Percentiles rank a stretch among this genome's conserved stretches.
Evolutionary conservation across 805 yeast genomes (phyloP).

Genomic region (Saturnispora bothae): DNA sequence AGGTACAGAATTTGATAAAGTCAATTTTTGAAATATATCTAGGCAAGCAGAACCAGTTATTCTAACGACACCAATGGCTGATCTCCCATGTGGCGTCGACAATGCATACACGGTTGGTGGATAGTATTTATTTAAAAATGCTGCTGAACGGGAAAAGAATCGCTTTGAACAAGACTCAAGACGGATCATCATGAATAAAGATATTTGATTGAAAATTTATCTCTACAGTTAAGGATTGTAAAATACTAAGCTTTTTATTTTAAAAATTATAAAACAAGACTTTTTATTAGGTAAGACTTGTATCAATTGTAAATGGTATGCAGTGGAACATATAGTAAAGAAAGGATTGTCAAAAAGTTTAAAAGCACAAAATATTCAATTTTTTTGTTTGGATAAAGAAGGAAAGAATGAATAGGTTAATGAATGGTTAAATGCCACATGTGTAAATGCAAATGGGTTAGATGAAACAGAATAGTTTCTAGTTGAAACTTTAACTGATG

Average conservation of each 20-base stretch:
- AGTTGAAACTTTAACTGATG: not conserved
- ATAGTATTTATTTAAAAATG: not conserved
- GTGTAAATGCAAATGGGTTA: too few relatives aligned
- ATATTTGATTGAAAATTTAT: not conserved
- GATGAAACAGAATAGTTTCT: too few relatives aligned
- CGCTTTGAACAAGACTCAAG: not conserved
- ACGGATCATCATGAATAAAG: not conserved
- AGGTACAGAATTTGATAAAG: slow-evolving; percentile 31
- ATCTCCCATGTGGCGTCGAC: slow-evolving; percentile 69
- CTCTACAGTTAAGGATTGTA: too few relatives aligned
- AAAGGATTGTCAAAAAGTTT: too few relatives aligned
- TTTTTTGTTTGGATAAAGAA: too few relatives aligned
- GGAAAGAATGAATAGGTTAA: too few relatives aligned
- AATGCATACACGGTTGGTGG: slow-evolving; percentile 79
- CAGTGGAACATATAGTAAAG: too few relatives aligned
- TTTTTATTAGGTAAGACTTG: too few relatives aligned
- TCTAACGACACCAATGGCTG: slow-evolving; percentile 83
- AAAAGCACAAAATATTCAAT: too few relatives aligned
- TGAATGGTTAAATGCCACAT: too few relatives aligned
- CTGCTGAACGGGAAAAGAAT: not conserved
- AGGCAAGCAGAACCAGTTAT: slow-evolving; percentile 62
- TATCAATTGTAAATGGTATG: too few relatives aligned
- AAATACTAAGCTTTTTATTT: too few relatives aligned
- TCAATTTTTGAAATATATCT: slow-evolving; percentile 36
- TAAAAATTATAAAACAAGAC: not conserved